phyloP scores from a whole-genome alignment of 106 monocot species.

The Apostasia shenzhenica region DNA sequence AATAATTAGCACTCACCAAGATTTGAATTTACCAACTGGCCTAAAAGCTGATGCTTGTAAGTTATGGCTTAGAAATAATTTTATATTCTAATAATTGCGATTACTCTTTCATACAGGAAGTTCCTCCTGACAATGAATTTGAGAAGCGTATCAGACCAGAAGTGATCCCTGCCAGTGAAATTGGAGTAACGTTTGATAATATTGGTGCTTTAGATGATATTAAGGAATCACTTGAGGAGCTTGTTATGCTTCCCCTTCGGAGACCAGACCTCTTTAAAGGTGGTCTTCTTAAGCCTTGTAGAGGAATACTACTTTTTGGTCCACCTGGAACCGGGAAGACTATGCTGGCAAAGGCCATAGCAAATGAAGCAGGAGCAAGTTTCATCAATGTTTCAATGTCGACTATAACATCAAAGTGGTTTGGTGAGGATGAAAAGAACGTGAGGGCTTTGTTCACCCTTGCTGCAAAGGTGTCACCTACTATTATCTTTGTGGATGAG shows the following conservation, averaged over 20 bases:
- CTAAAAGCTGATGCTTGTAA: too few relatives aligned
- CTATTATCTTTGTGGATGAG: conserved; percentile 86
- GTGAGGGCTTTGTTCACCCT: conserved; percentile 79
- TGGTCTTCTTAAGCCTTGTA: conserved; percentile 82
- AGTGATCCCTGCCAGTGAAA: conserved; percentile 78
- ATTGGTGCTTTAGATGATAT: conserved; percentile 77
- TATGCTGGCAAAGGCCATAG: conserved; percentile 88
- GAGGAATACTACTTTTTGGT: conserved; percentile 84
- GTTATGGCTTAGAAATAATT: too few relatives aligned
- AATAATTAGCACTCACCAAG: too few relatives aligned
- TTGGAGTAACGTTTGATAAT: conserved; percentile 84
- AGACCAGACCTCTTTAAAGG: conserved; percentile 90
- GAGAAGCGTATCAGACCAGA: conserved; percentile 86
- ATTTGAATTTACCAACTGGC: too few relatives aligned
- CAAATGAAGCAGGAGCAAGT: conserved; percentile 86
- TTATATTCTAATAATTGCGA: background rate
- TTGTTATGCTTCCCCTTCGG: conserved; percentile 84
- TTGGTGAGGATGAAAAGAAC: conserved; percentile 95
- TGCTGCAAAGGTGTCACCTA: conserved; percentile 80
- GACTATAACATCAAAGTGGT: conserved; percentile 92
- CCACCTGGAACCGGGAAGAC: conserved; percentile 97
- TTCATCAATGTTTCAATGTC: conserved; percentile 93
- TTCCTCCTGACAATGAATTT: conserved; percentile 74
- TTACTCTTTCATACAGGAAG: conserved; percentile 27
- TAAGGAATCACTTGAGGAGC: conserved; percentile 82